Evolutionary conservation across 75 land plant species (phyloP).

Genomic region (Gnetum montanum): DNA sequence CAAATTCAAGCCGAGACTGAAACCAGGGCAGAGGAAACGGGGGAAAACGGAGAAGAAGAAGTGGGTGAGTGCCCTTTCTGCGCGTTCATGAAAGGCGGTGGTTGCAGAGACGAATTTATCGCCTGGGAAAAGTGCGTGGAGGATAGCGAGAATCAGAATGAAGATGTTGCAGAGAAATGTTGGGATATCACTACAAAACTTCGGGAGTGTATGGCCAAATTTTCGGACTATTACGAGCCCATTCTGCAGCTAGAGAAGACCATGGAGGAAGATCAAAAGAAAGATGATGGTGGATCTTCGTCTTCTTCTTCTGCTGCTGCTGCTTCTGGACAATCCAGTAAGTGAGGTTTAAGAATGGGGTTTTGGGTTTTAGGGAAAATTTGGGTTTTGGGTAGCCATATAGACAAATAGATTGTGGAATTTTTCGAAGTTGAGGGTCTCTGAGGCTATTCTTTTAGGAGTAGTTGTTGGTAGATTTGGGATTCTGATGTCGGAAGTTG

Average conservation of each 20-base stretch:
- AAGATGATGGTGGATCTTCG: too few relatives aligned
- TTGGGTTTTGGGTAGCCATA: too few relatives aligned
- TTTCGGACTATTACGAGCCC: conserved; percentile 73
- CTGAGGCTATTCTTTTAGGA: too few relatives aligned
- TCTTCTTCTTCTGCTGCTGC: too few relatives aligned
- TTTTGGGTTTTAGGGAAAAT: too few relatives aligned
- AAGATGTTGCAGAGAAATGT: conserved; percentile 70
- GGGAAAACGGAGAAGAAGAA: conserved; percentile 47
- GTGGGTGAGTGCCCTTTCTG: conserved; percentile 84
- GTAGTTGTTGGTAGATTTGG: too few relatives aligned
- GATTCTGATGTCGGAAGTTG: too few relatives aligned
- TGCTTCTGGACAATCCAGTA: too few relatives aligned
- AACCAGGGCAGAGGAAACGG: neutral
- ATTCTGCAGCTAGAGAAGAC: conserved; percentile 67
- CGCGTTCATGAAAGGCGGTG: conserved; percentile 86
- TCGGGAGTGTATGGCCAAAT: conserved; percentile 72
- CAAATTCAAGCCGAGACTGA: neutral
- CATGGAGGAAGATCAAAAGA: too few relatives aligned
- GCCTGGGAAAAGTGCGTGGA: conserved; percentile 87
- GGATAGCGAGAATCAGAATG: conserved; percentile 52
- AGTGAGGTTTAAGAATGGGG: too few relatives aligned
- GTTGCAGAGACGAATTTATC: conserved; percentile 60
- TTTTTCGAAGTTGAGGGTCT: too few relatives aligned
- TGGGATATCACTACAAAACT: conserved; percentile 38
- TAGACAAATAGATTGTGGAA: too few relatives aligned